phyloP scores from a whole-genome alignment of 208 protist genomes.

The Crithidia thermophila region DNA sequence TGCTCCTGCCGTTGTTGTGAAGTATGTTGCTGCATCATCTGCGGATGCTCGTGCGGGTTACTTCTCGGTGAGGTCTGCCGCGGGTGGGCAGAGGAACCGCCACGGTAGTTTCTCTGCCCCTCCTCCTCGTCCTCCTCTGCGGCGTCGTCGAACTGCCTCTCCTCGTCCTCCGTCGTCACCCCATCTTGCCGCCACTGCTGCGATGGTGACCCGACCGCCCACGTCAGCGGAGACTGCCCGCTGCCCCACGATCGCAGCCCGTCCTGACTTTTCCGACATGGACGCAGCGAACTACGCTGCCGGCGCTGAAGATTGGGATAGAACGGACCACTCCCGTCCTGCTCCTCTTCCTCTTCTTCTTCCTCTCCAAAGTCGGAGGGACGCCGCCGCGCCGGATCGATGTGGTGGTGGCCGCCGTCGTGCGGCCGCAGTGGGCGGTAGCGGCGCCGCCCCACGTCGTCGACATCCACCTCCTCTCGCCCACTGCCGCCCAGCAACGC shows the following conservation, averaged over 20 bases:
- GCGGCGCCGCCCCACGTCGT: neutral
- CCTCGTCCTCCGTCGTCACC: neutral
- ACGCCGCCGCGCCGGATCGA: too few relatives aligned
- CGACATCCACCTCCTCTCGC: constrained; percentile 11
- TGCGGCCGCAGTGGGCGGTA: neutral
- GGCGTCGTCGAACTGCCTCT: neutral
- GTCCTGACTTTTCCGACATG: neutral
- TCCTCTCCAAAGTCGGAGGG: too few relatives aligned
- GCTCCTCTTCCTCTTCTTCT: neutral
- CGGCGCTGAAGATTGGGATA: too few relatives aligned
- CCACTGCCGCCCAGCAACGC: neutral
- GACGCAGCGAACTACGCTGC: neutral
- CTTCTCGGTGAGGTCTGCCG: too few relatives aligned
- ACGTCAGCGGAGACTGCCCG: neutral
- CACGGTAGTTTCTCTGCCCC: neutral
- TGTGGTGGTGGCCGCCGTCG: neutral
- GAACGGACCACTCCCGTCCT: too few relatives aligned
- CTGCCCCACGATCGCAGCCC: neutral
- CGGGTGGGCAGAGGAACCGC: too few relatives aligned
- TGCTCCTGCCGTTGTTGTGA: too few relatives aligned
- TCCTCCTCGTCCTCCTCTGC: neutral
- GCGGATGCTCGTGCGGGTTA: too few relatives aligned
- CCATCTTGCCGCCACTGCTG: neutral
- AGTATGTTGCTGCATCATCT: too few relatives aligned
- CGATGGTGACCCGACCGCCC: neutral